Evolutionary conservation across 106 monocot genomes (phyloP).

Genomic region (Gastrodia elata): DNA sequence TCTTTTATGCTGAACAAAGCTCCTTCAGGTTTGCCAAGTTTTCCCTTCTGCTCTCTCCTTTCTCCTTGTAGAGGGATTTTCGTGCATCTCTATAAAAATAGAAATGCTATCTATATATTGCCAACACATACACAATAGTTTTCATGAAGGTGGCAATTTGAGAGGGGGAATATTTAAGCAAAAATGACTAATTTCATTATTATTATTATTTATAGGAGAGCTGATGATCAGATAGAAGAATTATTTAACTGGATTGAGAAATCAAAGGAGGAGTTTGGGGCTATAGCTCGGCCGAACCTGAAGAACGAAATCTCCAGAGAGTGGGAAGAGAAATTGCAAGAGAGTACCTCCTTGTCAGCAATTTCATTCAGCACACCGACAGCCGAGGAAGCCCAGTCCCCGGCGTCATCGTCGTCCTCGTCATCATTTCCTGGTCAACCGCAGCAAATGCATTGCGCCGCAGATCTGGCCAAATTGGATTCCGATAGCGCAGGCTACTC

Average conservation of each 20-base stretch:
- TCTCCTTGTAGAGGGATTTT: not conserved
- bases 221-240: slow-evolving; percentile 42
- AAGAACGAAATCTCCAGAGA: slow-evolving; percentile 31
- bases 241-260: slow-evolving; percentile 59
- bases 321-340: slow-evolving; percentile 16
- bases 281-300: slow-evolving; percentile 54
- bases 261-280: slow-evolving; percentile 49
- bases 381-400: not conserved
- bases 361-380: not conserved
- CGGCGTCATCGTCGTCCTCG: not conserved
- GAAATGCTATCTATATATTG: too few relatives aligned
- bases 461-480: not conserved
- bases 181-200: too few relatives aligned
- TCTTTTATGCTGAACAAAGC: slow-evolving; percentile 33
- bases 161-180: too few relatives aligned
- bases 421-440: too few relatives aligned
- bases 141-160: too few relatives aligned
- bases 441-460: not conserved
- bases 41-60: not conserved
- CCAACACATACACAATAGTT: too few relatives aligned
- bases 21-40: slow-evolving; percentile 28
- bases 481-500: slow-evolving; percentile 34
- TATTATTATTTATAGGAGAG: too few relatives aligned
- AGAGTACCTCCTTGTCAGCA: not conserved
- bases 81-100: too few relatives aligned